Percentiles rank a stretch among this genome's conserved stretches.
Conservation (phyloP, 2,329 filamentous ascomycete genomes). For the Penicillium sp. region DNA sequence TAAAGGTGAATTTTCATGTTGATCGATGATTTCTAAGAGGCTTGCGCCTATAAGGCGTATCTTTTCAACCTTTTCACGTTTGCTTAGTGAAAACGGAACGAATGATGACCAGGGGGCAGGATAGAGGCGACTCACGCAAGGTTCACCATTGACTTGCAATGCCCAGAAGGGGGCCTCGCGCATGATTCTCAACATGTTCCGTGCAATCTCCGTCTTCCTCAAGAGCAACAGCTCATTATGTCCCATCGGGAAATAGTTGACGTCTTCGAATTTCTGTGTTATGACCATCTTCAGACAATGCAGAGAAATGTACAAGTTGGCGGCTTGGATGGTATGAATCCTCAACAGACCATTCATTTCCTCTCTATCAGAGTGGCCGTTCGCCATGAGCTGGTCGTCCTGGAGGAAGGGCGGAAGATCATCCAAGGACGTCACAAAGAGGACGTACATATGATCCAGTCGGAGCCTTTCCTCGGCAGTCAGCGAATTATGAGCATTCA, state of each 20-base stretch:
- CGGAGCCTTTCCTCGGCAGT: constrained; percentile 35
- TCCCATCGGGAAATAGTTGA: constrained; percentile 15
- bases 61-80: constrained; percentile 21
- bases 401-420: constrained; percentile 45
- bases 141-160: constrained; percentile 27
- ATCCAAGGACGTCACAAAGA: constrained; percentile 49
- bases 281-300: constrained; percentile 51
- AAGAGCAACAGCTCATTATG: constrained; percentile 23
- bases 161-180: constrained; percentile 49
- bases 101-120: neutral
- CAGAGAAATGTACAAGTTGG: constrained; percentile 42
- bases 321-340: constrained; percentile 44
- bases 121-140: constrained; percentile 17
- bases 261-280: constrained; percentile 30
- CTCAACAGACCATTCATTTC: constrained; percentile 10
- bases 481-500: constrained; percentile 10
- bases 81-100: neutral
- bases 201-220: constrained; percentile 50
- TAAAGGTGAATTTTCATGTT: constrained; percentile 42
- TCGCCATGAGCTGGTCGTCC: constrained; percentile 16
- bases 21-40: constrained; percentile 34
- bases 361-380: constrained; percentile 12
- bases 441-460: constrained; percentile 44
- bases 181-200: constrained; percentile 48
- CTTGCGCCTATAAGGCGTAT: constrained; percentile 25